A percentile compares a stretch with the other conserved stretches of the same genome.
These are phyloP conservation scores for Carex pumila DNA, from an alignment of 176 grass and related monocot species.

Conservation along the genomic window DNA sequence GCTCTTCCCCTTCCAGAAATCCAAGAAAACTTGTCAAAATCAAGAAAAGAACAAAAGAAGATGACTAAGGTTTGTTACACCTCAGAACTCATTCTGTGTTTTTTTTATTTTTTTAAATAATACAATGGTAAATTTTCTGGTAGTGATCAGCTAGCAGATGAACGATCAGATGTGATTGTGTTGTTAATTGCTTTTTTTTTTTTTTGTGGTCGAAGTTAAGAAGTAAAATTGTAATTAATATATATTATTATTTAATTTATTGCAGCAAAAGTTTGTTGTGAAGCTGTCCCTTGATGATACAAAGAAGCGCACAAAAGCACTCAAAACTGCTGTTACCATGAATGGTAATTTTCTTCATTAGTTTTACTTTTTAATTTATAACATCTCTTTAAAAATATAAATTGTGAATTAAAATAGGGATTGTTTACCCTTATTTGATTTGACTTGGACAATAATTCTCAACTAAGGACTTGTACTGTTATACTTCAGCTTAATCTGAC, in stretches of 20 bases:
- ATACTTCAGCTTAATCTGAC: not conserved
- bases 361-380: not conserved
- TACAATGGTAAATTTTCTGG: not conserved
- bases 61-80: conserved; percentile 14
- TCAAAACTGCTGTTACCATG: conserved; percentile 54
- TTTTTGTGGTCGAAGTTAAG: not conserved
- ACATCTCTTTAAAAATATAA: not conserved
- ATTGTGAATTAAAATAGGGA: not conserved
- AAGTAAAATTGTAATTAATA: not conserved
- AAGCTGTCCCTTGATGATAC: conserved; percentile 42
- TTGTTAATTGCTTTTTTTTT: no score
- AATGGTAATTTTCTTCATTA: conserved; percentile 29
- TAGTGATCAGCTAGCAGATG: not conserved
- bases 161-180: no score
- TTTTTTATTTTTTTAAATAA: not conserved
- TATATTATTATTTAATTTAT: not conserved
- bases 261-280: conserved; percentile 72
- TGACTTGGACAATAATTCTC: not conserved
- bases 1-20: no score
- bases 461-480: not conserved
- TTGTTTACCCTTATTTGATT: not conserved
- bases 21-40: not conserved
- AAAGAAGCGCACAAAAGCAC: conserved; percentile 54
- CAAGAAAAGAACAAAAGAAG: not conserved
- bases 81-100: not conserved